Evolutionary conservation across 495 filamentous ascomycete genomes (phyloP), one percentile per base, ranked within the genome.

Genomic region (Penicillium egyptiacum): DNA sequence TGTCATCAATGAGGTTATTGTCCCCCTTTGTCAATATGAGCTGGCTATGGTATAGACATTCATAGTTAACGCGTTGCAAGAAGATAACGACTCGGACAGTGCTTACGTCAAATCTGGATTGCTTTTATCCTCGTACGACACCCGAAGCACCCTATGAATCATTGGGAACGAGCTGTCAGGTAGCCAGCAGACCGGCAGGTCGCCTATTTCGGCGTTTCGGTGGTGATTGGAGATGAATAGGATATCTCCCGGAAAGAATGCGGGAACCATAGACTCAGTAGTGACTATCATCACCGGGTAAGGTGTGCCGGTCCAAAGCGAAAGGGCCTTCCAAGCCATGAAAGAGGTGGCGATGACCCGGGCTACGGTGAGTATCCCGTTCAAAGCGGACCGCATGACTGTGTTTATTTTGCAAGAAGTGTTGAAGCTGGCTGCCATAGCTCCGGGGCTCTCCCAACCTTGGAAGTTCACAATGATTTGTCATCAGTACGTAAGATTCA

Each of bases 211-310:
- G 20, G 26, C 20, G n/a, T 37, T 50, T 37, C 19, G 28, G 9
- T 50, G 19, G 19, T 37, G 31, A 16, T 50, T 50, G 12, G 30
- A 39, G 19, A 50, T 35, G 19, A 50, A 50, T 23, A 50, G 12
- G 12, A 50, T 35, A 33, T 50, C 48, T 9, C 48, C 48, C 1
- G 30, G 48, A 9, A n/a, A 5, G 14, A 50, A 50, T 14, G 48
- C 48, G 3, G 48, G 48, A 12, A 37, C 17, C 48, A 50, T 50
- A 39, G 48, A 50, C 48, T 50, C 33, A 2, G 48, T 37, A 23
- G 48, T 50, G 6, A 50, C 48, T 19, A 50, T 37, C 48, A 50
- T 37, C 28, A 50, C 31, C 28, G 48, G 48, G 31, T 50, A 50
- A 3, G 28, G 28, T 8, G 48, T 37, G 16, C 48, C 48, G 2